Conservation (phyloP, 306 rosid genomes). For the Pyrus bretschneideri region DNA sequence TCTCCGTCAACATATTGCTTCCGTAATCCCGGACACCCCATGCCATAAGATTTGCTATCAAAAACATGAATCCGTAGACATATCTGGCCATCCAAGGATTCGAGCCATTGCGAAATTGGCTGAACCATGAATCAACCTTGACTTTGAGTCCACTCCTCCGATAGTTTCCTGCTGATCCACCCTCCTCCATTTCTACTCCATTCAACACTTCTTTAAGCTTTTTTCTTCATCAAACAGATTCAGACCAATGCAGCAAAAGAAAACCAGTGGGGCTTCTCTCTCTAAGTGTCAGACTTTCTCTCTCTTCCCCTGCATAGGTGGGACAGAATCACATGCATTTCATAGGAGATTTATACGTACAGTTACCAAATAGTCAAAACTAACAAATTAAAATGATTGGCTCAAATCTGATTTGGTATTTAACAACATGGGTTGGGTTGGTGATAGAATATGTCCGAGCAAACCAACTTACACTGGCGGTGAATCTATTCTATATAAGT, state of each 20-base stretch:
- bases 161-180: neutral
- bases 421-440: neutral
- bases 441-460: neutral
- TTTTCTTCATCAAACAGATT: slow-evolving; percentile 7
- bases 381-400: neutral
- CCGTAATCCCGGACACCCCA: slow-evolving; percentile 94
- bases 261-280: slow-evolving; percentile 5
- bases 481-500: neutral
- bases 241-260: neutral
- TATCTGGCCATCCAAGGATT: slow-evolving; percentile 99
- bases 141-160: neutral
- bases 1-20: slow-evolving; percentile 35
- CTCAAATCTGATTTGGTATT: neutral
- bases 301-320: slow-evolving; percentile 1
- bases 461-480: neutral
- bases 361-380: neutral
- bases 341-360: neutral
- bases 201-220: neutral
- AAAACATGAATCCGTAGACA: slow-evolving; percentile 70
- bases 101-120: slow-evolving; percentile 66
- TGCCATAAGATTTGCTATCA: slow-evolving; percentile 63
- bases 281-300: neutral
- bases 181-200: slow-evolving; percentile 43
- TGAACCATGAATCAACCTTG: slow-evolving; percentile 47
- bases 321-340: neutral